These are phyloP conservation scores for Exophiala sp. DNA, from an alignment of 2,329 filamentous ascomycete species.

Conservation along the genomic window DNA sequence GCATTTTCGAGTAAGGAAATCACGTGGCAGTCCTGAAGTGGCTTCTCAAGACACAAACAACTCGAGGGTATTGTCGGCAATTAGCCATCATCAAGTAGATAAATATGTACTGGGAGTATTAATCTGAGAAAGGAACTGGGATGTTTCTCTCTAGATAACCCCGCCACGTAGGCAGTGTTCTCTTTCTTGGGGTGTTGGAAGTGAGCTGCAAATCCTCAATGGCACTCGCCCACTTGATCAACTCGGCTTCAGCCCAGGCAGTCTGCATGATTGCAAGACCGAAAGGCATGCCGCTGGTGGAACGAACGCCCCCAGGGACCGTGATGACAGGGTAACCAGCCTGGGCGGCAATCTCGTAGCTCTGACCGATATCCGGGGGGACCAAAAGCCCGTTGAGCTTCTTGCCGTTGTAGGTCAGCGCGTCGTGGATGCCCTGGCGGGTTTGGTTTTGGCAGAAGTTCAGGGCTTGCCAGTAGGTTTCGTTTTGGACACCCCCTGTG, in stretches of 20 bases:
- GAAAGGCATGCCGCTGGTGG: slow-evolving; percentile 53
- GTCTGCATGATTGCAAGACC: slow-evolving; percentile 56
- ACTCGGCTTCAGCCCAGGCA: slow-evolving; percentile 53
- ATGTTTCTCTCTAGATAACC: slow-evolving; percentile 37
- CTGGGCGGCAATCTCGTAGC: slow-evolving; percentile 63
- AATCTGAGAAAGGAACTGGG: no score
- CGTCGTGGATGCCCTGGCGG: slow-evolving; percentile 63
- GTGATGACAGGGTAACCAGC: slow-evolving; percentile 70
- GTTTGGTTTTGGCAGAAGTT: slow-evolving; percentile 53
- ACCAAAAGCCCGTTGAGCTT: slow-evolving; percentile 60
- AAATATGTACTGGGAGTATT: no score
- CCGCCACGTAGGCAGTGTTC: slow-evolving; percentile 49
- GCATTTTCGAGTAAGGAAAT: no score
- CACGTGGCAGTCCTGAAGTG: no score
- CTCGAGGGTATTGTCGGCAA: no score
- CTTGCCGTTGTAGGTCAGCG: slow-evolving; percentile 40
- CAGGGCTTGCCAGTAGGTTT: slow-evolving; percentile 63
- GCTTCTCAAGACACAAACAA: no score
- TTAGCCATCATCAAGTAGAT: no score
- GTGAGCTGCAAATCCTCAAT: slow-evolving; percentile 54
- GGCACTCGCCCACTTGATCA: slow-evolving; percentile 58
- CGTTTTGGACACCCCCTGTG: slow-evolving; percentile 56
- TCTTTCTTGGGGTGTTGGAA: slow-evolving; percentile 42
- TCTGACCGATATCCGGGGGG: slow-evolving; percentile 61
- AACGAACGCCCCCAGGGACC: slow-evolving; percentile 56